Conservation (phyloP, 2,329 filamentous ascomycete genomes). For the Eurotiales sp. region DNA sequence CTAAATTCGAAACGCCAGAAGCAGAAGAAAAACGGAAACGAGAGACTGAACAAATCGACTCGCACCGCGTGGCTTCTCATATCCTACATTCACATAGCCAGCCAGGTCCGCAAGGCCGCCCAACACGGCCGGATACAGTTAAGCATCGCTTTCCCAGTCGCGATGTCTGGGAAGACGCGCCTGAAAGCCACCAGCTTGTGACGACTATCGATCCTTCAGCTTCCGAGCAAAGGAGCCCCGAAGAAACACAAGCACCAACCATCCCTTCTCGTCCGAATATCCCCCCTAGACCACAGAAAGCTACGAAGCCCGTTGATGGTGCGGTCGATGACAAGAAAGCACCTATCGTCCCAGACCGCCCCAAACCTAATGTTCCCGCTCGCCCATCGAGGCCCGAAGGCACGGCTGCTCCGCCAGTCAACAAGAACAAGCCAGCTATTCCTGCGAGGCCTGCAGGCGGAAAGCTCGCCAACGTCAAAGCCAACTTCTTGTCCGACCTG, state of each 20-base stretch:
- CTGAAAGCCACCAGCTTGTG: conserved; percentile 75
- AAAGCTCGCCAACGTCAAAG: conserved; percentile 88
- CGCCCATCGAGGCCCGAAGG: conserved; percentile 59
- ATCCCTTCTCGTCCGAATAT: conserved; percentile 26
- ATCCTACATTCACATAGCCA: conserved; percentile 28
- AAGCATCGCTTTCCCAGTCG: conserved; percentile 80
- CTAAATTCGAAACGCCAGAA: conserved; percentile 42
- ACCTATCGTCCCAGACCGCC: conserved; percentile 54
- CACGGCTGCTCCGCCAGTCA: conserved; percentile 35
- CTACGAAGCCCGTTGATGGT: conserved; percentile 26
- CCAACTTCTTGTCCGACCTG: conserved; percentile 87
- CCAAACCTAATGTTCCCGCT: conserved; percentile 64
- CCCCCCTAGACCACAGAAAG: conserved; percentile 27
- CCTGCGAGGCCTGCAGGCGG: conserved; percentile 72
- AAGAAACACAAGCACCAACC: conserved; percentile 28
- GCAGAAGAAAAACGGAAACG: conserved; percentile 46
- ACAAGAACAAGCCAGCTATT: conserved; percentile 77
- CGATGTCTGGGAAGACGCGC: conserved; percentile 92
- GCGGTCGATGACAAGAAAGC: conserved; percentile 50
- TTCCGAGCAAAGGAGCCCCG: conserved; percentile 43
- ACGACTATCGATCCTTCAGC: conserved; percentile 59
- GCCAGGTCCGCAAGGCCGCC: conserved; percentile 21
- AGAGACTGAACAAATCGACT: conserved; percentile 37
- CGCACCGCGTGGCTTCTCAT: conserved; percentile 32
- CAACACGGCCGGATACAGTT: conserved; percentile 48